Base-by-base conservation (phyloP, 164 flowering plant species). In the Chimonanthus praecox region DNA sequence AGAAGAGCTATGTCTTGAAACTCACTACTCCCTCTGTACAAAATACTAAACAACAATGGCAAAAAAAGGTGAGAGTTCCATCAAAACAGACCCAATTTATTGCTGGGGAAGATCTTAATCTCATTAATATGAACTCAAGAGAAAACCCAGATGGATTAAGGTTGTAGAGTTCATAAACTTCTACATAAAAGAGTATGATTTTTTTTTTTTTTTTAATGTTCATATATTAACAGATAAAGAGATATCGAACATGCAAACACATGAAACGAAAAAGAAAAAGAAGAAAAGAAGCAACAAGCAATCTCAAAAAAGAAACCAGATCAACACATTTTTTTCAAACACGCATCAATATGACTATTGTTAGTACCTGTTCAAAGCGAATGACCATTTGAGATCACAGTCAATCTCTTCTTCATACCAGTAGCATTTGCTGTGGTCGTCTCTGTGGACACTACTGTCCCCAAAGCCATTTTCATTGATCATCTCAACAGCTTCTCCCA, bases 361-460 rank as follows among this genome's bases (percentile, higher is more conserved):
- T 3, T 10, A 2, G 49, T 61, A 90, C 97, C 95, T 84, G 71
- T 91, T 90, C 67, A 93, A 77, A 70, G 92, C 88, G 76, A 90
- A 93, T 49, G 94, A 90, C 97, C 93, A 90, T 78, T 89, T 90
- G 81, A 93, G 92, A 79, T 93, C 81, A 6, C 82, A 85, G 66
- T 90, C 91, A 50, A 93, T 84, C 71, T 82, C 82, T 80, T 93
- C 98, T 75, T 93, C 98, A 72, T 77, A 93, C 98, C 98, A 93
- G 64, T 72, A 76, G 73, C 77, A 75, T 21, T 77, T 49, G 44
- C 74, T n/a, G 7, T 71, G 51, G 70, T 62, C 60, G 5, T 63
- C 67, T 47, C 54, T 21, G 7, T 67, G 73, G 66, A 6, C 5
- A 3, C 70, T 11, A 13, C 54, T 47, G 6, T 5, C 13, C 47